Conservation (phyloP, 2,329 filamentous ascomycete species). For the Macrophomina tecta region DNA sequence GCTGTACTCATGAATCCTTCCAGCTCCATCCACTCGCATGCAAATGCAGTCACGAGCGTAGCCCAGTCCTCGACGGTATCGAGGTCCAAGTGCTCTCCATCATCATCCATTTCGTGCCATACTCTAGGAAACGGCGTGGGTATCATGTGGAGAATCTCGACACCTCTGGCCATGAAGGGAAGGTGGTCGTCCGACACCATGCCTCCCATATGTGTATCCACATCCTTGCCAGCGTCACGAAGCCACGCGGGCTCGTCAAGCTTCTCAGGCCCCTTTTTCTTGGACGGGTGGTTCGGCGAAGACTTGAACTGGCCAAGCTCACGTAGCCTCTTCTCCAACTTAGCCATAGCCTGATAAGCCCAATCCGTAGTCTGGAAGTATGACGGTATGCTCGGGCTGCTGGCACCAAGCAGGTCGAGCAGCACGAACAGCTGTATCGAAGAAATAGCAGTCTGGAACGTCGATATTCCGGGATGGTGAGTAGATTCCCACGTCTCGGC, state of each 20-base stretch:
- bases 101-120: slow-evolving; percentile 87
- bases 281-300: slow-evolving; percentile 55
- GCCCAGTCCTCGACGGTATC: slow-evolving; percentile 87
- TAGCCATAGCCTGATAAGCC: slow-evolving; percentile 82
- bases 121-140: slow-evolving; percentile 79
- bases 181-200: slow-evolving; percentile 84
- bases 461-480: slow-evolving; percentile 72
- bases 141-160: slow-evolving; percentile 89
- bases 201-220: slow-evolving; percentile 56
- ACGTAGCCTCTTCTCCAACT: slow-evolving; percentile 76
- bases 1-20: slow-evolving; percentile 57
- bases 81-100: slow-evolving; percentile 82
- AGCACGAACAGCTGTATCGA: slow-evolving; percentile 89
- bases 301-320: slow-evolving; percentile 70
- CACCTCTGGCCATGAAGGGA: slow-evolving; percentile 85
- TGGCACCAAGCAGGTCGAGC: slow-evolving; percentile 82
- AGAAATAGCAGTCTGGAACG: slow-evolving; percentile 74
- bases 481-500: slow-evolving; percentile 81
- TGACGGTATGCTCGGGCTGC: slow-evolving; percentile 74
- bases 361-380: slow-evolving; percentile 92
- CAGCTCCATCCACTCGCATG: slow-evolving; percentile 90
- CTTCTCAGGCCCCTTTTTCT: slow-evolving; percentile 36
- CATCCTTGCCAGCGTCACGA: slow-evolving; percentile 63
- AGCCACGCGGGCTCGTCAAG: slow-evolving; percentile 63
- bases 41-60: slow-evolving; percentile 80